A percentile compares a stretch with the other conserved stretches of the same genome.
These are phyloP conservation scores for Hypoxylon rubiginosum DNA, from an alignment of 2,329 filamentous ascomycete genomes.

Conservation along the genomic window DNA sequence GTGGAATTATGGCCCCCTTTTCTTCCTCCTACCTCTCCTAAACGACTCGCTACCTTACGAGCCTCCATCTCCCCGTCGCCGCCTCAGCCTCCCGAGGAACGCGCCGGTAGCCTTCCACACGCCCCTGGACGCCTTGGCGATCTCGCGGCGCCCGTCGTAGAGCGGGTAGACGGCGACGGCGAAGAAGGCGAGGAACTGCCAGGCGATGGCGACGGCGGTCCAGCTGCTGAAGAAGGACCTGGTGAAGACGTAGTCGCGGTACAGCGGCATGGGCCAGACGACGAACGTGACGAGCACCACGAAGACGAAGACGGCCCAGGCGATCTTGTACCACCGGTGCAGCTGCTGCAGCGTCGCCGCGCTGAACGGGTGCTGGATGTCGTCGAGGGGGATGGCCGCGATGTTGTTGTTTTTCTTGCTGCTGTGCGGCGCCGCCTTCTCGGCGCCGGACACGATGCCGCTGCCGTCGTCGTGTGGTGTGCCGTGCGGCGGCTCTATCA, in stretches of 20 bases:
- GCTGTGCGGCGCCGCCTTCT: slow-evolving; percentile 13
- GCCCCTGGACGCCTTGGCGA: slow-evolving; percentile 45
- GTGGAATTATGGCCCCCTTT: no score
- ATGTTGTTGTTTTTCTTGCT: background rate
- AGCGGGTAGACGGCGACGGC: slow-evolving; percentile 62
- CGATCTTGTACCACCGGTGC: slow-evolving; percentile 56
- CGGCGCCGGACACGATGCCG: background rate
- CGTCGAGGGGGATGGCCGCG: slow-evolving; percentile 50
- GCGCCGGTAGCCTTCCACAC: slow-evolving; percentile 32
- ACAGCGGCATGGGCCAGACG: slow-evolving; percentile 64
- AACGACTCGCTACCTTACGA: background rate
- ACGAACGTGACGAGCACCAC: slow-evolving; percentile 62
- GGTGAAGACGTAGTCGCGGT: slow-evolving; percentile 63
- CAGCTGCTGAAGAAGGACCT: slow-evolving; percentile 61
- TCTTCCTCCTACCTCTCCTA: background rate
- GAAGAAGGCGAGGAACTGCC: slow-evolving; percentile 62
- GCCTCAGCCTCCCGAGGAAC: slow-evolving; percentile 4
- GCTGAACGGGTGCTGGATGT: slow-evolving; percentile 60
- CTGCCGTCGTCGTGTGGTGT: background rate
- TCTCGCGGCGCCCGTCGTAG: slow-evolving; percentile 61
- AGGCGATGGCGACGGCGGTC: slow-evolving; percentile 60
- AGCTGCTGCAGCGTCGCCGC: slow-evolving; percentile 53
- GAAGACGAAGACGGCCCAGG: slow-evolving; percentile 56
- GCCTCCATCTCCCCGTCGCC: background rate
- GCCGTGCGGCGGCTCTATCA: background rate